phyloP scores from a whole-genome alignment of 2,329 filamentous ascomycete species.

The Neonectria coccinea region DNA sequence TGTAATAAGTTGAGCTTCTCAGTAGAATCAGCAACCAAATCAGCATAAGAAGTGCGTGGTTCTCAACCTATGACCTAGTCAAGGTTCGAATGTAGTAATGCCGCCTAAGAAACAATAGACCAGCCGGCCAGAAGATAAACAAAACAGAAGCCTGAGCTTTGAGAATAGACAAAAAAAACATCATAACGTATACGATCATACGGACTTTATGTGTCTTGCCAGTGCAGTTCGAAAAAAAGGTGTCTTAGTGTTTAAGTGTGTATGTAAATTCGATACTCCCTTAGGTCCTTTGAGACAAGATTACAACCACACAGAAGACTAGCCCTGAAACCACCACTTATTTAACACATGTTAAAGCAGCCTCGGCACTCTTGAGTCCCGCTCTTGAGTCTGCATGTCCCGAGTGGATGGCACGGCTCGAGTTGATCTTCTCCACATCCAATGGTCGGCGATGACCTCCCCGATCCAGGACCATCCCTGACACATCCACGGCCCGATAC shows the following conservation, averaged over 20 bases:
- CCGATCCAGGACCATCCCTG: not conserved
- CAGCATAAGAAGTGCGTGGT: not conserved
- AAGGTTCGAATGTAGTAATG: not conserved
- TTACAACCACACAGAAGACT: not conserved
- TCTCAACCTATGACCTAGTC: not conserved
- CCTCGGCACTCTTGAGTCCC: not conserved
- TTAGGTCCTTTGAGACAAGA: not conserved
- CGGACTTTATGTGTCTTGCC: not conserved
- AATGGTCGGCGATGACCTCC: not conserved
- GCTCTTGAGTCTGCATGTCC: not conserved
- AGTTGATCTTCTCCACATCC: not conserved
- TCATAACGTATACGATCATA: not conserved
- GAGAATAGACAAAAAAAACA: not conserved
- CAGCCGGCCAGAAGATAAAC: not conserved
- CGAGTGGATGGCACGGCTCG: not conserved
- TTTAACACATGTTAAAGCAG: not conserved
- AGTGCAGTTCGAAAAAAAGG: not conserved
- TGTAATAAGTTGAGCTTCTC: not conserved
- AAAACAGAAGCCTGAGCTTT: not conserved
- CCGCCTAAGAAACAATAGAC: not conserved
- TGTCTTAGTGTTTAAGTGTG: not conserved
- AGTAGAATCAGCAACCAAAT: not conserved
- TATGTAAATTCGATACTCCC: not conserved
- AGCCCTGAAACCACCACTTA: not conserved
- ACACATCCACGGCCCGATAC: not conserved